Evolutionary conservation across 2,329 filamentous ascomycete species (phyloP), one percentile per base, ranked within the genome.

Genomic region (Aspergillus ruber): DNA sequence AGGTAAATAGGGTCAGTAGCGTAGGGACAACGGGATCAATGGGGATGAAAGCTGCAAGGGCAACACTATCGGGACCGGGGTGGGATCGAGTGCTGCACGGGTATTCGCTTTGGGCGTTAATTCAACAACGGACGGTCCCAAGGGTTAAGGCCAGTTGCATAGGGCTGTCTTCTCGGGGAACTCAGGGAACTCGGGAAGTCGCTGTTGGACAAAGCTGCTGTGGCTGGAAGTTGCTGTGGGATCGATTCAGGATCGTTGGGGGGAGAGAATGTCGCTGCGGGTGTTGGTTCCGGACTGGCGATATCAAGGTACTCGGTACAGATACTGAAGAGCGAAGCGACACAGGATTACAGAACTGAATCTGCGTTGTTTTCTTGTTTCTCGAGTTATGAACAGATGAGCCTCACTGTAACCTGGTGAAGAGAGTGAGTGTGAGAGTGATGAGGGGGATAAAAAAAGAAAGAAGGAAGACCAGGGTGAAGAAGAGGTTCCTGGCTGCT

Each of bases 11-110:
- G 41, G 23, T 36, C 13, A 44, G 43, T 20, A 12, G 13, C 9
- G 12, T 23, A 17, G 42, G 18, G 39, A 23, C 33, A 27, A 32
- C 43, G 42, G 41, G 21, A 27, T 42, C 12, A n/a, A 17, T 25
- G 44, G 43, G 20, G 29, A 32, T 21, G 43, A 42, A 51, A 51
- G 45, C n/a, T 44, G 50, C 52, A 45, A 48, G 51, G 49, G 48
- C 47, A 50, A 44, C 49, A 42, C 44, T 27, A 27, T 27, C 25
- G 7, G 36, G 13, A 9, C 32, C 33, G 47, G 41, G 46, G 18
- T 15, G 21, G 40, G 12, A 21, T 27, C 21, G 23, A 36, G 47
- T 49, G 43, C 42, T 44, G 45, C 43, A 42, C 7, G 36, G 36
- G 17, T 12, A 18, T 10, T 39, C 36, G 36, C 33, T 15, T 18